Evolutionary conservation across 331 rosid species (phyloP).

Genomic region (Arachis monticola): DNA sequence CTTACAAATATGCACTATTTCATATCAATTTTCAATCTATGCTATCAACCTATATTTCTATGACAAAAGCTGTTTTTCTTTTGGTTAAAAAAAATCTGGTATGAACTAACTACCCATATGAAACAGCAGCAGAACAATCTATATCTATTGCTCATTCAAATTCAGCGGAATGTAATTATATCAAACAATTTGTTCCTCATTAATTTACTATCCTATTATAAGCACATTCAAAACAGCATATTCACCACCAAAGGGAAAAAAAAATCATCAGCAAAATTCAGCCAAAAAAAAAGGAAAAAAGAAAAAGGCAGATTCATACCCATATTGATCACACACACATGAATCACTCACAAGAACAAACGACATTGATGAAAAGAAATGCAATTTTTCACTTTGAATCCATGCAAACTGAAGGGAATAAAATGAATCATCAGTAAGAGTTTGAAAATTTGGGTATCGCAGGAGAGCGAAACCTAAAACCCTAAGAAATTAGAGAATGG

Average conservation of each 20-base stretch:
- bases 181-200: background rate
- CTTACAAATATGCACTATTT: conserved; percentile 9
- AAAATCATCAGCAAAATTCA: too few species aligned
- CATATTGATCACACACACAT: background rate
- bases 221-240: conserved; percentile 11
- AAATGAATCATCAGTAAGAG: background rate
- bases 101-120: background rate
- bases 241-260: too few species aligned
- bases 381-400: background rate
- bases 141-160: background rate
- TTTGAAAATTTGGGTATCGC: background rate
- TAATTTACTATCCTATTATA: background rate
- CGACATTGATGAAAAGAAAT: background rate
- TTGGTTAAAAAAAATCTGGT: too few species aligned
- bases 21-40: conserved; percentile 7
- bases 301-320: background rate
- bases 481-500: background rate
- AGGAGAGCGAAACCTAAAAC: conserved; percentile 9
- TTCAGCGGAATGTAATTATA: too few species aligned
- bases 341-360: conserved; percentile 30
- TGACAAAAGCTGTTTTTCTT: too few species aligned
- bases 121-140: conserved; percentile 19
- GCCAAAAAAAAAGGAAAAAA: background rate
- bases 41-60: background rate
- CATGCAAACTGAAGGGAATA: background rate